phyloP scores from a whole-genome alignment of 345 rosid species.

The Hibiscus mutabilis region DNA sequence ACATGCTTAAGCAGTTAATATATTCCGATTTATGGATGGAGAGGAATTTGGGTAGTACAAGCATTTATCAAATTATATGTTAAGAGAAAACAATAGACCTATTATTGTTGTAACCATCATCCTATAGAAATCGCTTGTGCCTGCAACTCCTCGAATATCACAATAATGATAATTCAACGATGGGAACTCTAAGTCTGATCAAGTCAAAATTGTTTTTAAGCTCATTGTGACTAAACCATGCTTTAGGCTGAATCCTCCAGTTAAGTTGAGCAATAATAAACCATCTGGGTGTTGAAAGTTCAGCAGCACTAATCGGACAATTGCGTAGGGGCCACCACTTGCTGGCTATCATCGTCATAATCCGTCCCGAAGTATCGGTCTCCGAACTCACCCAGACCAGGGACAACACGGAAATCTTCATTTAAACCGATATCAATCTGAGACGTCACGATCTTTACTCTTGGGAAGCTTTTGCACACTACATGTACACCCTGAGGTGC shows the following conservation, averaged over 20 bases:
- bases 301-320: conserved; percentile 11
- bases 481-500: conserved; percentile 98
- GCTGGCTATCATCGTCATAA: conserved; percentile 47
- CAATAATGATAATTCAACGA: neutral
- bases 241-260: neutral
- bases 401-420: conserved; percentile 85
- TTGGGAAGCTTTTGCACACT: conserved; percentile 87
- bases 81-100: no score
- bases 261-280: neutral
- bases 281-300: conserved; percentile 1
- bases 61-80: no score
- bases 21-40: no score
- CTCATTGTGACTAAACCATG: neutral
- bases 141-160: neutral
- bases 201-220: conserved; percentile 37
- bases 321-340: conserved; percentile 16
- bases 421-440: conserved; percentile 91
- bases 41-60: no score
- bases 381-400: conserved; percentile 98
- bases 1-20: no score
- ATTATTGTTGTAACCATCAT: neutral
- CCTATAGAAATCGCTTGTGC: neutral
- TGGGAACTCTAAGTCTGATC: conserved; percentile 11
- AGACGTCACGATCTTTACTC: conserved; percentile 94
- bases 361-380: conserved; percentile 97